phyloP scores from a whole-genome alignment of 768 basidiomycete genomes.

The Auriculariales sp. region DNA sequence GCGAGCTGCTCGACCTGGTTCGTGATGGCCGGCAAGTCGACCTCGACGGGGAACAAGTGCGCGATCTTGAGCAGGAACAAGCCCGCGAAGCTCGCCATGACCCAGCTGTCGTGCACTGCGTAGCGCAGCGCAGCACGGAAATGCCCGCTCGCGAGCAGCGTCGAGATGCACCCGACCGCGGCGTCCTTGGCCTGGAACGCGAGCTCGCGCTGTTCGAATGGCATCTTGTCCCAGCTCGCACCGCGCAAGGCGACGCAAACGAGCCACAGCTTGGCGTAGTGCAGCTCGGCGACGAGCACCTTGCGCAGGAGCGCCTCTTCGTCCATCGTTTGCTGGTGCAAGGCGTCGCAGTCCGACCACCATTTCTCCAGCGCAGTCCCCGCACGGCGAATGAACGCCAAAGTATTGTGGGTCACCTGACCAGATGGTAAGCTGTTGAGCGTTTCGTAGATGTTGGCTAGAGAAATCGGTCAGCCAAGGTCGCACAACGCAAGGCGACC shows the following conservation, averaged over 20 bases:
- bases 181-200: slow-evolving; percentile 94
- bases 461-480: neutral
- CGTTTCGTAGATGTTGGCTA: slow-evolving; percentile 89
- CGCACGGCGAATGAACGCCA: slow-evolving; percentile 78
- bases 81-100: slow-evolving; percentile 82
- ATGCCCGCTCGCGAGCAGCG: slow-evolving; percentile 67
- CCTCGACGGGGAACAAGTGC: slow-evolving; percentile 74
- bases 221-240: slow-evolving; percentile 91
- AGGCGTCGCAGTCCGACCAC: slow-evolving; percentile 78
- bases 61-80: slow-evolving; percentile 91
- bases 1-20: slow-evolving; percentile 83
- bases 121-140: slow-evolving; percentile 82
- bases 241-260: slow-evolving; percentile 86
- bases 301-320: slow-evolving; percentile 76
- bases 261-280: slow-evolving; percentile 91
- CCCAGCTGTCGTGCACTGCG: slow-evolving; percentile 85
- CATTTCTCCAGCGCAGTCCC: slow-evolving; percentile 79
- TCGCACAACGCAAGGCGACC: neutral
- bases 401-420: slow-evolving; percentile 69
- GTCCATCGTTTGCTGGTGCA: slow-evolving; percentile 71
- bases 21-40: slow-evolving; percentile 64
- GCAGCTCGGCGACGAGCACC: slow-evolving; percentile 75
- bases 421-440: slow-evolving; percentile 55
- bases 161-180: slow-evolving; percentile 69
- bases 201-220: slow-evolving; percentile 85